Percentiles rank a stretch among this genome's conserved stretches.
Evolutionary conservation across 2,329 filamentous ascomycete genomes (phyloP).

Genomic region (Colletotrichum noveboracense): DNA sequence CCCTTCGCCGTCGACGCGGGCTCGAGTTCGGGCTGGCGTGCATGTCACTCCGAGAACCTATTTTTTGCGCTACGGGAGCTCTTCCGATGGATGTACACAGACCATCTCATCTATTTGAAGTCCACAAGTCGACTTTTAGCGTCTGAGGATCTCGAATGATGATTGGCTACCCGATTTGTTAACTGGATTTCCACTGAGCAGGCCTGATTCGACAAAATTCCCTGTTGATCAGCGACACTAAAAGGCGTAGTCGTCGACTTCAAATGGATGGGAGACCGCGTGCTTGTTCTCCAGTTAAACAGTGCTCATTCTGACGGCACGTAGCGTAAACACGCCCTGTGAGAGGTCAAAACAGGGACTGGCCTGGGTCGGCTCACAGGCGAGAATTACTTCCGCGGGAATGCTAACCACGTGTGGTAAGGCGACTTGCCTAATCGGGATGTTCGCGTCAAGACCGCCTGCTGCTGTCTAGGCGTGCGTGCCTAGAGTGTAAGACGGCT

Average conservation of each 20-base stretch:
- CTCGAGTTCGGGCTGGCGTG: not conserved
- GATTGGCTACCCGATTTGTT: too few species aligned
- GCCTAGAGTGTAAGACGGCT: not conserved
- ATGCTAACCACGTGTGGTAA: not conserved
- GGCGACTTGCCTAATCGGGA: not conserved
- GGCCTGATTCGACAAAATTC: too few species aligned
- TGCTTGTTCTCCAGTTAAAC: not conserved
- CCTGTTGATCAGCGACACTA: too few species aligned
- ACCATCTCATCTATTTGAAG: not conserved
- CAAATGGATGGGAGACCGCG: not conserved
- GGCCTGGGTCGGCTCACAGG: not conserved
- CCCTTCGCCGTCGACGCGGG: not conserved
- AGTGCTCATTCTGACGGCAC: not conserved
- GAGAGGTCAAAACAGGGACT: not conserved
- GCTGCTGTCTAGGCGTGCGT: not conserved
- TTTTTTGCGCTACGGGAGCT: not conserved
- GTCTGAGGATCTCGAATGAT: too few species aligned
- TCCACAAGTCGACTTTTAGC: too few species aligned
- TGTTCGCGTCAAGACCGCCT: not conserved
- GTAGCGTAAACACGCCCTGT: not conserved
- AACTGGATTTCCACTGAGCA: too few species aligned
- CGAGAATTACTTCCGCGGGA: not conserved
- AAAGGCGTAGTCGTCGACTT: too few species aligned
- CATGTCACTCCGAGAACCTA: not conserved
- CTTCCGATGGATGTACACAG: not conserved